Evolutionary conservation across 1,284 basidiomycete species (phyloP), one percentile per base, ranked within the genome.

Genomic region (Irpex sp.): DNA sequence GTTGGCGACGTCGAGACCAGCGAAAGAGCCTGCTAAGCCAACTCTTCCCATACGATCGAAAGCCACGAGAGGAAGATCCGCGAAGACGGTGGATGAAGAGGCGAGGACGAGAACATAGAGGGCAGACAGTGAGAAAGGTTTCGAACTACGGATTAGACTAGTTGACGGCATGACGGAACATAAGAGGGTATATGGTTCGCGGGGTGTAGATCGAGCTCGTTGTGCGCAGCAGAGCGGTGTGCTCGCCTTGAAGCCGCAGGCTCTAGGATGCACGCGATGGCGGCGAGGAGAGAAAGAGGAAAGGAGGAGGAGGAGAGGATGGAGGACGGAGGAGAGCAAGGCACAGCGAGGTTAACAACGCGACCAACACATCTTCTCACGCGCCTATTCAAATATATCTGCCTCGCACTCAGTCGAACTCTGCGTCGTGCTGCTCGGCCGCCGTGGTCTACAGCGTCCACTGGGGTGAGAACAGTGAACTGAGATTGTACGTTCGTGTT

Each of bases 11-110:
- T 90, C 89, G 63, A 98, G 79, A 54, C 94, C 94, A 33, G 90
- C 84, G 74, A 97, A 98, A 17, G 91, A 83, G 61, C 95, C 95
- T 43, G 89, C 87, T 53, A 97, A 81, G 61, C 88, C 94, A 62
- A 97, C 94, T 62, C 82, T 87, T 66, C 95, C 95, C 92, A 97
- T 95, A 65, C 90, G 89, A 71, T 90, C 82, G 75, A 93, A 97
- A 78, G 97, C 94, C 76, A 97, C 87, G 70, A 86, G 82, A 39
- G 94, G 94, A 55, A 92, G 76, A 58, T 84, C 77, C 11, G 90
- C 87, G 65, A 79, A 76, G 62, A 76, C 85, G 71, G 74, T 31
- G 33, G 53, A 17, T 36, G 53, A 55, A 21, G 15, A 55, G 33
- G 53, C 53, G 53, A 55, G 31, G 33, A 50, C n/a, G 54, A 50